Conservation (phyloP, 495 filamentous ascomycete genomes). For the Parmelia sp. region DNA sequence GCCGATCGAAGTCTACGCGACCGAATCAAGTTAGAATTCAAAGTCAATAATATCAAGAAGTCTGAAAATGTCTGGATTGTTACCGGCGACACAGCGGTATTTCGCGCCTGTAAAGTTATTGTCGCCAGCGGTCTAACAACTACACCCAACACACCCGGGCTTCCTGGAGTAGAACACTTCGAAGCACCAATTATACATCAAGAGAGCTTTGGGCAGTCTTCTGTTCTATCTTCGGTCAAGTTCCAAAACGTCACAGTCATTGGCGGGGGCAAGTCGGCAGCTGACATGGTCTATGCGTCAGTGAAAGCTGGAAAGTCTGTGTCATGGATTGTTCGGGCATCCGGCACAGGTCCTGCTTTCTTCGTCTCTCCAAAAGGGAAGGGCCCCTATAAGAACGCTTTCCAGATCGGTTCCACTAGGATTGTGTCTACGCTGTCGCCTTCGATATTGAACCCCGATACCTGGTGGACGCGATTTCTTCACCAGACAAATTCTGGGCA, state of each 20-base stretch:
- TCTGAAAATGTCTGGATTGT: conserved; percentile 28
- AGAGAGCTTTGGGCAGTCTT: conserved; percentile 34
- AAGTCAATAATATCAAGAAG: conserved; percentile 31
- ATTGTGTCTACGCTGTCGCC: conserved; percentile 17
- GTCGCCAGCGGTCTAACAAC: conserved; percentile 38
- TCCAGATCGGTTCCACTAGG: conserved; percentile 20
- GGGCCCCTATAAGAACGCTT: conserved; percentile 30
- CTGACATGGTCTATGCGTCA: conserved; percentile 38
- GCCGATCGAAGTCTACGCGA: conserved; percentile 29
- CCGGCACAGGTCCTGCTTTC: conserved; percentile 25
- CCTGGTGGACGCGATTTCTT: conserved; percentile 34
- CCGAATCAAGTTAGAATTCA: conserved; percentile 29
- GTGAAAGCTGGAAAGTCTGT: conserved; percentile 36
- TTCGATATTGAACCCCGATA: conserved; percentile 23
- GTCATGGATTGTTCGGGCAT: conserved; percentile 38
- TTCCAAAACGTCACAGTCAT: conserved; percentile 32
- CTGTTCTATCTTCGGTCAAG: conserved; percentile 26
- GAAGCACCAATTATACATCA: conserved; percentile 36
- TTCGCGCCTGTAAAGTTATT: conserved; percentile 33
- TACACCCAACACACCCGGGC: conserved; percentile 33
- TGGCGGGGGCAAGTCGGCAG: conserved; percentile 41
- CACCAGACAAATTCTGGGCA: conserved; percentile 29
- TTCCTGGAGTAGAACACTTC: conserved; percentile 31
- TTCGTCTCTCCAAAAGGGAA: conserved; percentile 27
- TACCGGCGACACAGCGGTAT: conserved; percentile 8